These are phyloP conservation scores for Naganishia kalamii DNA, from an alignment of 768 basidiomycete genomes.

Conservation along the genomic window DNA sequence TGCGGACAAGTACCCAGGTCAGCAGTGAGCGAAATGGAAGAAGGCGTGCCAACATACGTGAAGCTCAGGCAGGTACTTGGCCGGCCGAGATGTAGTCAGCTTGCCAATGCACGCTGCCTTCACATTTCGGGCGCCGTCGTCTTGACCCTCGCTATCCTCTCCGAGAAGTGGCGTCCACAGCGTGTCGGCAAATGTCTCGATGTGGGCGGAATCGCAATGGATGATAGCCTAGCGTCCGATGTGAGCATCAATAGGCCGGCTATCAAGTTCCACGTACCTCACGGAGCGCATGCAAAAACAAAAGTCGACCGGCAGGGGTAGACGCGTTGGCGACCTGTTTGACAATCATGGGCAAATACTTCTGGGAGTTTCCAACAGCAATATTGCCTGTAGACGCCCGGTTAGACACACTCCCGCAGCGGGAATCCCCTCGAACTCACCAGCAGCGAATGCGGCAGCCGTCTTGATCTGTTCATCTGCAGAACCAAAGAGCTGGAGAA, in stretches of 20 bases:
- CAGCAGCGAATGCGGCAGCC: slow-evolving; percentile 90
- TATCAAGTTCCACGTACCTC: slow-evolving; percentile 55
- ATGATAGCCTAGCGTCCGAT: slow-evolving; percentile 65
- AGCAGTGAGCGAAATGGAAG: neutral
- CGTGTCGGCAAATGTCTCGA: slow-evolving; percentile 77
- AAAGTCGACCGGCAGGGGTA: slow-evolving; percentile 65
- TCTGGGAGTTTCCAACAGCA: slow-evolving; percentile 81
- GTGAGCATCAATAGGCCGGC: neutral
- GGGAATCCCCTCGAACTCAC: slow-evolving; percentile 48
- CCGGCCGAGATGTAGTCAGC: slow-evolving; percentile 82
- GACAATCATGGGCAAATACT: slow-evolving; percentile 79
- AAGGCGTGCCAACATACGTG: slow-evolving; percentile 55
- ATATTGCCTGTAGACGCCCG: slow-evolving; percentile 65
- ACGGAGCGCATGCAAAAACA: slow-evolving; percentile 86
- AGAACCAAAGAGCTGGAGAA: slow-evolving; percentile 60
- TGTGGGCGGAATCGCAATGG: slow-evolving; percentile 74
- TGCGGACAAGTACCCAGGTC: slow-evolving; percentile 21
- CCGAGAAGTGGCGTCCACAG: slow-evolving; percentile 90
- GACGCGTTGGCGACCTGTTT: slow-evolving; percentile 51
- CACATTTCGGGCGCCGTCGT: slow-evolving; percentile 87
- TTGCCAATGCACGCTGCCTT: slow-evolving; percentile 96
- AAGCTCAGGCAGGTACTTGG: slow-evolving; percentile 82
- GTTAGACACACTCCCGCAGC: neutral
- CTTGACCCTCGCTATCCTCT: slow-evolving; percentile 57
- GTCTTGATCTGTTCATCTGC: slow-evolving; percentile 72